phyloP scores from a whole-genome alignment of 768 basidiomycete species.

The Collybiopsis confluens region DNA sequence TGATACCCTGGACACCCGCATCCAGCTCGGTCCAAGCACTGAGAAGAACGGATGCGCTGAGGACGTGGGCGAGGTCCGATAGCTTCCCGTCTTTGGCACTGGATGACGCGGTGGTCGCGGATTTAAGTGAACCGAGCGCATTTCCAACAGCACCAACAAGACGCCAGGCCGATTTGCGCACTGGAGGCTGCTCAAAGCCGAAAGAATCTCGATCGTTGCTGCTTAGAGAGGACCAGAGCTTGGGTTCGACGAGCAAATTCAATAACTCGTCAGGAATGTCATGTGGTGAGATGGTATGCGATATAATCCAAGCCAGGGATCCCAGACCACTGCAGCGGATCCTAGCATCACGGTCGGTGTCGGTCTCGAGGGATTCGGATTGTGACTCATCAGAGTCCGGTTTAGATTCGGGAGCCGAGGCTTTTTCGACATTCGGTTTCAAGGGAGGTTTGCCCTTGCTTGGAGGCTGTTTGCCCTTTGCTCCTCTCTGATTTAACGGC shows the following conservation, averaged over 20 bases:
- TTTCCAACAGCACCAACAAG: conserved; percentile 33
- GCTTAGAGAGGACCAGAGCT: conserved; percentile 57
- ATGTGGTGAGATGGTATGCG: conserved; percentile 29
- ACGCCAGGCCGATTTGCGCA: conserved; percentile 69
- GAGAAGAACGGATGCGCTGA: conserved; percentile 59
- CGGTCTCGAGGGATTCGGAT: conserved; percentile 38
- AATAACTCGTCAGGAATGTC: conserved; percentile 23
- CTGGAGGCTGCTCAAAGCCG: conserved; percentile 64
- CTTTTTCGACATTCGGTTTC: neutral
- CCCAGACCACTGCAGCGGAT: conserved; percentile 68
- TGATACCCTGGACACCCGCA: conserved; percentile 53
- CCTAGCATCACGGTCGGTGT: conserved; percentile 65
- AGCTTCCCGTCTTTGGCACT: conserved; percentile 18
- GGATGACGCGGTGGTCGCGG: neutral
- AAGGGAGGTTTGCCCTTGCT: conserved; percentile 9
- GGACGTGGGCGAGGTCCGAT: conserved; percentile 30
- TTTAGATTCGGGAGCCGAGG: conserved; percentile 28
- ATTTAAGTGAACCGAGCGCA: conserved; percentile 29
- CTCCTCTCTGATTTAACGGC: conserved; percentile 14
- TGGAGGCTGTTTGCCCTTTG: conserved; percentile 22
- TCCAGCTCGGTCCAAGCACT: conserved; percentile 72
- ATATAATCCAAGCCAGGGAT: conserved; percentile 54
- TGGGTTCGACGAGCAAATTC: conserved; percentile 44
- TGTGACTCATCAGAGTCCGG: conserved; percentile 48
- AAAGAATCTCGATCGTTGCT: conserved; percentile 40